Evolutionary conservation across 306 rosid species (phyloP), one percentile per base, ranked within the genome.

Genomic region (Acacia melanoxylon): DNA sequence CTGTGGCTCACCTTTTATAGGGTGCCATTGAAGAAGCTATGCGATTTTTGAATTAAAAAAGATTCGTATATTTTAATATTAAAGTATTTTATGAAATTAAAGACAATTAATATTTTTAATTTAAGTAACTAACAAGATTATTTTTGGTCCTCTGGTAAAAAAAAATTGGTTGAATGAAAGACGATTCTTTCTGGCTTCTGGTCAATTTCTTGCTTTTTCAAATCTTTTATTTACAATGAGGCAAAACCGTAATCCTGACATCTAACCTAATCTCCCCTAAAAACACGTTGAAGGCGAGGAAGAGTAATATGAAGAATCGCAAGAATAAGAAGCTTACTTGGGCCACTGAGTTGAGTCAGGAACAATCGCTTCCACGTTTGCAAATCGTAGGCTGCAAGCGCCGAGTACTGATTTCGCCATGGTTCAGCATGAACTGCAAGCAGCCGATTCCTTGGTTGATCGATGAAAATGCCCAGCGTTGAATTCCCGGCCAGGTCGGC

Each of bases 331-430:
- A 78, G 31, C 93, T 90, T 84, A 95, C 99, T 78, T 17, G 88
- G 89, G 40, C 86, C 90, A 25, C 77, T 35, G 73, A 93, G 98
- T 31, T 83, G 92, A 16, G 97, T 86, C 16, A 93, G 88, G 84
- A 95, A 95, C 41, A 91, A 74, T 20, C 93, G 89, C 24, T 91
- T 77, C 93, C 93, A 91, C 59, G 94, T 76, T 48, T 93, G 76
- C 80, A 93, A 80, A 86, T 95, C 99, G 22, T 92, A 92, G 4
- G 98, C 99, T 0, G 85, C 85, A 15, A 95, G 84, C 8, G 91
- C 95, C 24, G 90, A 58, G 72, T 89, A 92, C 6, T 84, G 82
- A 51, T 86, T 87, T 7, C 93, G 84, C 20, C 89, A 37, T 22
- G 81, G 77, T 40, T 95, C 98, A 2, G 94, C 92, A 42, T 82